phyloP scores from a whole-genome alignment of 805 yeast species.

The Yamadazyma takamatsuzukensis region DNA sequence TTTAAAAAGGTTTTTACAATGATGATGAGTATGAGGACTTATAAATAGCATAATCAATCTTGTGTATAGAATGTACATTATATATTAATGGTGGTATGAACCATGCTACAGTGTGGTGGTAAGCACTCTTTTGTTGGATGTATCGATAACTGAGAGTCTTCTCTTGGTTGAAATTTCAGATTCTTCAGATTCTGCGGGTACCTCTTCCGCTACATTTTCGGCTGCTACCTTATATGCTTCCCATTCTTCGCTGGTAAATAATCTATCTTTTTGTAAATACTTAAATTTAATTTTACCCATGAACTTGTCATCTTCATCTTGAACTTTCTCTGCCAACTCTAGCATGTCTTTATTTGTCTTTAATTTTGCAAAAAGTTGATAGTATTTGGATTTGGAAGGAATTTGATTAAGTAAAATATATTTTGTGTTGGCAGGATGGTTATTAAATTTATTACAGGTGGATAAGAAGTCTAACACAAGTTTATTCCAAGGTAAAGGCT shows the following conservation, averaged over 20 bases:
- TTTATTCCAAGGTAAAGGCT: constrained; percentile 50
- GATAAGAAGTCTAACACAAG: constrained; percentile 53
- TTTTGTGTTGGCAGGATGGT: constrained; percentile 71
- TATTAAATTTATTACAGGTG: constrained; percentile 54
- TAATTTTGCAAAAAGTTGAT: constrained; percentile 47
- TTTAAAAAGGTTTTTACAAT: constrained; percentile 46
- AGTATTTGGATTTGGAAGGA: constrained; percentile 68
- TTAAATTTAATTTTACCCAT: constrained; percentile 30
- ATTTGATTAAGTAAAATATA: constrained; percentile 74
- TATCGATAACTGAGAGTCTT: constrained; percentile 2
- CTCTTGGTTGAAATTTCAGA: constrained; percentile 1
- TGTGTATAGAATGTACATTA: constrained; percentile 14
- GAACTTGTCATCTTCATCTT: constrained; percentile 34
- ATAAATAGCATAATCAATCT: constrained; percentile 11
- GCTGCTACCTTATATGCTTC: constrained; percentile 1
- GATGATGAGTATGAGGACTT: not conserved
- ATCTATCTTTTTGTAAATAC: constrained; percentile 29
- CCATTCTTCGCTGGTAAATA: constrained; percentile 13
- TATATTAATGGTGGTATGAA: no score
- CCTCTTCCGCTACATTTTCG: not conserved
- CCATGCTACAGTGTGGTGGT: no score
- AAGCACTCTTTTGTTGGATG: not conserved
- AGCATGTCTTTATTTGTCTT: constrained; percentile 53
- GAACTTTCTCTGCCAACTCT: constrained; percentile 27
- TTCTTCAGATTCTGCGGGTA: not conserved